Evolutionary conservation across 306 rosid genomes (phyloP), one percentile per base, ranked within the genome.

Genomic region (Argentina anserina): DNA sequence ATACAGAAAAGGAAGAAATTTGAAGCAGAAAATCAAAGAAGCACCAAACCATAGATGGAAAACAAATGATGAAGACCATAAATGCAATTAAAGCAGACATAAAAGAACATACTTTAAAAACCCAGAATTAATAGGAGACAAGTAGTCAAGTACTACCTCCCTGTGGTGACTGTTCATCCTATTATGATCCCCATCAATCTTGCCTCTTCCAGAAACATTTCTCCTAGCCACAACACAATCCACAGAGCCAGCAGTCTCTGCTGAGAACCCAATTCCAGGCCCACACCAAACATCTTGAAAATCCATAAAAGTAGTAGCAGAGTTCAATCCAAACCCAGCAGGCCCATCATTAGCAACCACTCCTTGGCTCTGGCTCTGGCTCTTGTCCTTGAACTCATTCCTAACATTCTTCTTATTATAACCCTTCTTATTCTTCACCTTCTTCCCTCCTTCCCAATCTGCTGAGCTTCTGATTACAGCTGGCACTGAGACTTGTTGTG

Each of bases 201-300:
- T 94, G 28, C 90, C 90, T 79, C 97, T 88, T 6, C 87, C 81
- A 71, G 92, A 71, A 28, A 70, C 87, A 84, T 91, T 82, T 46
- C 80, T 84, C 78, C 99, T 82, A 0, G 89, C 86, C 77, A 88
- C 99, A 31, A 83, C 95, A 65, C 97, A 87, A 71, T 94, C 99
- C 41, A 87, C 88, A 41, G 98, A 87, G 18, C 83, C 88, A 77
- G 90, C 85, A 67, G 86, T 79, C 79, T 86, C 96, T 2, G 88
- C 67, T 4, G 90, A 85, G 55, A 93, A 89, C 58, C 97, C 98
- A 81, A 89, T 86, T 76, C 97, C 97, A 5, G 98, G 98, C 20
- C 97, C 97, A 78, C 99, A 94, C 96, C 97, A 91, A 46, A 90
- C 99, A 83, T 94, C 99, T 59, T 87, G 93, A 83, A 86, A 85